phyloP scores from a whole-genome alignment of 2,329 filamentous ascomycete species.

The Aureobasidium melanogenum region DNA sequence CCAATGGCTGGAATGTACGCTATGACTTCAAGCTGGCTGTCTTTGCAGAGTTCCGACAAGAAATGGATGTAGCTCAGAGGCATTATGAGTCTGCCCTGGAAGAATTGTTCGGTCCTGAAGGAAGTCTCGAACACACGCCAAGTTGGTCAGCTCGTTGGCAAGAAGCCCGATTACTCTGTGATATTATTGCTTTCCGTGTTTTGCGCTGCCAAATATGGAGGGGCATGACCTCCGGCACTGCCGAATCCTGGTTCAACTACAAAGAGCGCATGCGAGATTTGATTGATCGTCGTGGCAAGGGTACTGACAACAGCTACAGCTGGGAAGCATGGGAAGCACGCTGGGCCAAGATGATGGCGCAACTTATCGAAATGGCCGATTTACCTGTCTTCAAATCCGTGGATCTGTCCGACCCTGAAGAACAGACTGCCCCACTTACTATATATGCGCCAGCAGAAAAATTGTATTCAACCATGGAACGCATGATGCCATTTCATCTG shows the following conservation, averaged over 20 bases:
- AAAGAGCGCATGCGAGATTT: slow-evolving; percentile 65
- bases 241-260: slow-evolving; percentile 72
- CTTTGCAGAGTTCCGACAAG: slow-evolving; percentile 86
- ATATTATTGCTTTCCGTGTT: slow-evolving; percentile 69
- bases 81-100: slow-evolving; percentile 87
- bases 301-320: slow-evolving; percentile 71
- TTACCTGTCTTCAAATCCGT: slow-evolving; percentile 34
- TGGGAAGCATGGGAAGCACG: slow-evolving; percentile 91
- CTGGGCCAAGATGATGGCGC: slow-evolving; percentile 54
- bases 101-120: slow-evolving; percentile 66
- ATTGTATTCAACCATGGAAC: slow-evolving; percentile 38
- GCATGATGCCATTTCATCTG: slow-evolving; percentile 48
- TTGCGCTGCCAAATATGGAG: slow-evolving; percentile 77
- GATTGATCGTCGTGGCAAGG: slow-evolving; percentile 73
- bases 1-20: slow-evolving; percentile 82
- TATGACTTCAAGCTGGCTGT: slow-evolving; percentile 92
- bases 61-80: slow-evolving; percentile 77
- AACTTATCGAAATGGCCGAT: slow-evolving; percentile 47
- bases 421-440: slow-evolving; percentile 8
- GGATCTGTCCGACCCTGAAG: slow-evolving; percentile 15
- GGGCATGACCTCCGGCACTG: slow-evolving; percentile 68
- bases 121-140: slow-evolving; percentile 74
- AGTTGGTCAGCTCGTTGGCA: slow-evolving; percentile 88
- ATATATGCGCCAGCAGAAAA: slow-evolving; percentile 45
- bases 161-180: slow-evolving; percentile 80